Evolutionary conservation across 192 early-diverging fungal genomes (phyloP).

Genomic region (Cladochytrium replicatum): DNA sequence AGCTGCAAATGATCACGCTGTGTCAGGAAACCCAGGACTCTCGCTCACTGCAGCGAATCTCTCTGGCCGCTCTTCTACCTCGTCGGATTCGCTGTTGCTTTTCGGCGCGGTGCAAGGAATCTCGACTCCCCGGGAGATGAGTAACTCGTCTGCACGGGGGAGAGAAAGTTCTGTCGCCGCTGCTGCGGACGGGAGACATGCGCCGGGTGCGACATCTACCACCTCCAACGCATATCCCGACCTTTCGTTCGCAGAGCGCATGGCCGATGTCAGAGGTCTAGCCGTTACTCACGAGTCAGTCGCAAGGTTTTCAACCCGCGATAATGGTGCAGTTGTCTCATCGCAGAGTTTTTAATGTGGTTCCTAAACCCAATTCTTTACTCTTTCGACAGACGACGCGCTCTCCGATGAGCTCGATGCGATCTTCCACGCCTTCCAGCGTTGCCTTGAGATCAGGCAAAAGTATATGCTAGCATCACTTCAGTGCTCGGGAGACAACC

Average conservation of each 20-base stretch:
- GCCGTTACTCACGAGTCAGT: slow-evolving; percentile 44
- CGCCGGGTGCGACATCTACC: no score
- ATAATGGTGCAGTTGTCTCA: neutral
- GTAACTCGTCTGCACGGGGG: no score
- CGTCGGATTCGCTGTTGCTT: no score
- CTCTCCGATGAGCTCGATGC: slow-evolving; percentile 51
- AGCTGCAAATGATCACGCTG: no score
- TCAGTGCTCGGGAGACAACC: slow-evolving; percentile 74
- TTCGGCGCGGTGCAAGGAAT: no score
- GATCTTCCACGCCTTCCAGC: slow-evolving; percentile 51
- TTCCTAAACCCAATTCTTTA: slow-evolving; percentile 17
- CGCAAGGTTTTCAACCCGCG: slow-evolving; percentile 17
- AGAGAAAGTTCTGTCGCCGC: no score
- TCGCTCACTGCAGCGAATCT: no score
- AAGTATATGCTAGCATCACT: slow-evolving; percentile 70
- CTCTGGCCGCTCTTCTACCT: no score
- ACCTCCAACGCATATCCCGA: no score
- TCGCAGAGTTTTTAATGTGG: neutral
- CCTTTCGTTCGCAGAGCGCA: slow-evolving; percentile 33
- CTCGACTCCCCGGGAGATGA: no score
- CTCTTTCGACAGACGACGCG: slow-evolving; percentile 29
- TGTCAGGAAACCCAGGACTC: no score
- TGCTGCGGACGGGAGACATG: no score
- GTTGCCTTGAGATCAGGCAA: slow-evolving; percentile 68
- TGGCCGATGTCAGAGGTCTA: slow-evolving; percentile 37